Evolutionary conservation across 2,329 filamentous ascomycete genomes (phyloP), one percentile per base, ranked within the genome.

Genomic region (Fusarium napiforme): DNA sequence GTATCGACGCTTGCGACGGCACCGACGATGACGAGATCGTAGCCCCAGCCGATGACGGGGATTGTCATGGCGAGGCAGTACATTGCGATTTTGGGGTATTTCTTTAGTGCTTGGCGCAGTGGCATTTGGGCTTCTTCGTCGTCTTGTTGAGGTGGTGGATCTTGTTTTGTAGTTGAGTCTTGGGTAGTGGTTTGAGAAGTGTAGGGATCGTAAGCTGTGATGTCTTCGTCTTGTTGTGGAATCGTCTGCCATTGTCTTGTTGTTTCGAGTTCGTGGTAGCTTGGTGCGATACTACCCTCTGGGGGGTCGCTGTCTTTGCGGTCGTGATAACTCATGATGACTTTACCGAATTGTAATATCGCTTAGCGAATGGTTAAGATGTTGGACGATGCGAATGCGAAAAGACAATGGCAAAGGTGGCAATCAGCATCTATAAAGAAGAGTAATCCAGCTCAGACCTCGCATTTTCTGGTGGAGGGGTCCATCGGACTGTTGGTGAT

Each of bases 1-100:
- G 75, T 63, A 11, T 81, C 79, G 0, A 78, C 78, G 4, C 74
- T 76, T 9, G 70, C 75, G n/a, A 81, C 72, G 10, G 76, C 61
- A 9, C 79, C 78, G 1, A 81, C 73, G 3, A 81, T 64, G 4
- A 78, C 71, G 2, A 77, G 53, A 21, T 77, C 77, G 47, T 80
- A 80, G 2, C 79, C 79, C 79, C 78, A 80, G n/a, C 79, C 79
- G 21, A 80, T 61, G 7, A 81, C 67, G 10, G 78, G 73, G 5
- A 80, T 64, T 4, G 77, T 73, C 50, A 81, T 73, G 18, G 66
- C 74, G 4, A 81, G 55, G 15, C 76, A 79, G 36, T 78, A 80
- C 1, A 49, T 71, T 8, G 74, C 72, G 4, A 81, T 55, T 19
- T 78, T 80, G 21, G 79, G 79, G 30, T 80, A 79, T 1, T 43